These are phyloP conservation scores for Arctium lappa DNA, from an alignment of 129 eudicot genomes.

Conservation along the genomic window DNA sequence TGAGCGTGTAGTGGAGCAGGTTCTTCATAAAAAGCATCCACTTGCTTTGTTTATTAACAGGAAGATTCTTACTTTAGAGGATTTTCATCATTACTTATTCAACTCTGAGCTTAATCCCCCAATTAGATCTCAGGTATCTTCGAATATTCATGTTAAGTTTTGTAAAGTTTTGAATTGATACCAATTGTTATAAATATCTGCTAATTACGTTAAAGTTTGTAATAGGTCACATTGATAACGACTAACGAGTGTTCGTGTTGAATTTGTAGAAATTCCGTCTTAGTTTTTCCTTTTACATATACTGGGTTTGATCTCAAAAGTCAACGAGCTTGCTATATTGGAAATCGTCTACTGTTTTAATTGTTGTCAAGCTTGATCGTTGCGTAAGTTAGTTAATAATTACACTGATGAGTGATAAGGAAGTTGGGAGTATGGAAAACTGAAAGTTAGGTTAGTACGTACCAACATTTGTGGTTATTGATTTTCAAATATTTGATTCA, in stretches of 20 bases:
- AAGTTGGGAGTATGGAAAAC: background rate
- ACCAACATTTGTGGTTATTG: background rate
- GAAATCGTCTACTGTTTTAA: background rate
- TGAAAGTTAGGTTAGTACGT: background rate
- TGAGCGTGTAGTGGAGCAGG: constrained; percentile 51
- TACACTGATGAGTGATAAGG: background rate
- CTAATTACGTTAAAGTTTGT: background rate
- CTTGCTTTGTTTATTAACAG: constrained; percentile 52
- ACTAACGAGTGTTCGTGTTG: background rate
- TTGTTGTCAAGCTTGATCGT: background rate
- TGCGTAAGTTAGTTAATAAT: background rate
- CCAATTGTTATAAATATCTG: background rate
- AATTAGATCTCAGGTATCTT: constrained; percentile 47
- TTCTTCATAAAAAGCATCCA: constrained; percentile 53
- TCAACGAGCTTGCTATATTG: background rate
- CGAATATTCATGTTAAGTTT: background rate
- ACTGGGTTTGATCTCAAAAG: background rate
- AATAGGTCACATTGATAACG: background rate
- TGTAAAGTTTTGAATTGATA: background rate
- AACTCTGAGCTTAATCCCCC: constrained; percentile 75
- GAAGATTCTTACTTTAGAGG: constrained; percentile 60
- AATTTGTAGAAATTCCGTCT: background rate
- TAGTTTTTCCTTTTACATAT: background rate
- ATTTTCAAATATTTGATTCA: background rate
- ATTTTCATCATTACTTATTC: constrained; percentile 71